Conservation (phyloP, 2,329 filamentous ascomycete species). For the Raffaelea albimanens region DNA sequence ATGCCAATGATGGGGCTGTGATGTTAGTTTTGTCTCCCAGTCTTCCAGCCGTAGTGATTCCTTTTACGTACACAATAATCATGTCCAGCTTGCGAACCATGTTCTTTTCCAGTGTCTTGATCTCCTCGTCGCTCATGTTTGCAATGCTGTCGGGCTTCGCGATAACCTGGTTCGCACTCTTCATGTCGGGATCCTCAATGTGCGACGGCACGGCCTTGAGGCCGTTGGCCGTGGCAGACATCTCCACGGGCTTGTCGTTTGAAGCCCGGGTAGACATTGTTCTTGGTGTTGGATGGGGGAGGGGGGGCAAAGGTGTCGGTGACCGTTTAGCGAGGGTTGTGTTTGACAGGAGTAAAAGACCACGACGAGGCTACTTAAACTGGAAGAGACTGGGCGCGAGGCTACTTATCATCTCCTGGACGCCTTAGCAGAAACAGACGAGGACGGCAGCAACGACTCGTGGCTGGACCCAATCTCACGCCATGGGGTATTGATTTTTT, state of each 20-base stretch:
- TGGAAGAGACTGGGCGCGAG: background rate
- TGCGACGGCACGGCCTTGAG: background rate
- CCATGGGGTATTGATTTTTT: too few relatives aligned
- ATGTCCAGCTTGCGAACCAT: constrained; percentile 9
- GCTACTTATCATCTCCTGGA: too few relatives aligned
- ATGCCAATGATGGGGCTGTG: constrained; percentile 2
- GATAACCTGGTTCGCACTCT: background rate
- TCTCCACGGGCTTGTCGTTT: background rate
- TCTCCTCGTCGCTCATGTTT: constrained; percentile 4
- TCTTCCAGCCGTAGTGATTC: background rate
- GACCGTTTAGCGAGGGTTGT: too few relatives aligned
- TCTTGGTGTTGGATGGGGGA: background rate
- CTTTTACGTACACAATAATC: background rate
- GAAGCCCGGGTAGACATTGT: background rate
- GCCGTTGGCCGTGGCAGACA: background rate
- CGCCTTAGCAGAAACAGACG: too few relatives aligned
- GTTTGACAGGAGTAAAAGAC: too few relatives aligned
- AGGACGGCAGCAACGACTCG: too few relatives aligned
- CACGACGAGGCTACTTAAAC: too few relatives aligned
- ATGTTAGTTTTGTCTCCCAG: background rate
- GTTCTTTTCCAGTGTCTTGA: background rate
- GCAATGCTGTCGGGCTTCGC: constrained; percentile 3
- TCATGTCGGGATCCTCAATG: background rate
- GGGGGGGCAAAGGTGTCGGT: too few relatives aligned
- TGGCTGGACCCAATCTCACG: too few relatives aligned